Evolutionary conservation across 2,329 filamentous ascomycete genomes (phyloP).

Genomic region (Lachnellula arida): DNA sequence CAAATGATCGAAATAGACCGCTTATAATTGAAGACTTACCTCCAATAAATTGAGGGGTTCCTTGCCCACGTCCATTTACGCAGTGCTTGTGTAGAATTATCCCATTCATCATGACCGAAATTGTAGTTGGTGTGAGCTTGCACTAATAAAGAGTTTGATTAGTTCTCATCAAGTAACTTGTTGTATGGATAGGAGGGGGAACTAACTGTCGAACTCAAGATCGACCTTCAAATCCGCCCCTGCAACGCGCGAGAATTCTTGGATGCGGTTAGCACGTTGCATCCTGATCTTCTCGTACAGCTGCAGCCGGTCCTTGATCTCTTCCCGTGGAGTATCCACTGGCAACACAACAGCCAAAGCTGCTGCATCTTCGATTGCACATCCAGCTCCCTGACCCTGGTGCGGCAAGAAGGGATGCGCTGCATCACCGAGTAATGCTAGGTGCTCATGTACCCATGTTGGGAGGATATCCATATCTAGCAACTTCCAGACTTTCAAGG

Average conservation of each 20-base stretch:
- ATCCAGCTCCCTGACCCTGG: slow-evolving; percentile 57
- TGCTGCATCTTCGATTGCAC: slow-evolving; percentile 64
- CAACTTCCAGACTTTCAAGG: slow-evolving; percentile 53
- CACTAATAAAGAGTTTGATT: slow-evolving; percentile 34
- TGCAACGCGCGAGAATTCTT: slow-evolving; percentile 48
- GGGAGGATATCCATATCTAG: slow-evolving; percentile 60
- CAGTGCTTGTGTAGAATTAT: slow-evolving; percentile 43
- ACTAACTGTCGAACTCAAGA: slow-evolving; percentile 43
- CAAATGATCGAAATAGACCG: not conserved
- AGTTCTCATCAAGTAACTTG: slow-evolving; percentile 28
- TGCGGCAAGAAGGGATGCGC: slow-evolving; percentile 65
- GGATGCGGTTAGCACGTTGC: slow-evolving; percentile 52
- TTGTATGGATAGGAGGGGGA: slow-evolving; percentile 20
- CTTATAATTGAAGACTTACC: slow-evolving; percentile 16
- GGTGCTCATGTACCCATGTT: slow-evolving; percentile 47
- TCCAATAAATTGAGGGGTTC: slow-evolving; percentile 33
- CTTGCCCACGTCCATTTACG: slow-evolving; percentile 41
- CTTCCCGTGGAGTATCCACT: slow-evolving; percentile 37
- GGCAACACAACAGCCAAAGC: slow-evolving; percentile 54
- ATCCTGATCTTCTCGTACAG: slow-evolving; percentile 56
- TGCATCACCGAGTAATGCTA: slow-evolving; percentile 61
- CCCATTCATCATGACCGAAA: slow-evolving; percentile 49
- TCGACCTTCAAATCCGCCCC: slow-evolving; percentile 8
- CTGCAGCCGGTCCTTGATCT: slow-evolving; percentile 50
- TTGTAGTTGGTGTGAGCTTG: slow-evolving; percentile 37